Evolutionary conservation across 371 early-diverging fungal species (phyloP).

Genomic region (Mortierella sp.): DNA sequence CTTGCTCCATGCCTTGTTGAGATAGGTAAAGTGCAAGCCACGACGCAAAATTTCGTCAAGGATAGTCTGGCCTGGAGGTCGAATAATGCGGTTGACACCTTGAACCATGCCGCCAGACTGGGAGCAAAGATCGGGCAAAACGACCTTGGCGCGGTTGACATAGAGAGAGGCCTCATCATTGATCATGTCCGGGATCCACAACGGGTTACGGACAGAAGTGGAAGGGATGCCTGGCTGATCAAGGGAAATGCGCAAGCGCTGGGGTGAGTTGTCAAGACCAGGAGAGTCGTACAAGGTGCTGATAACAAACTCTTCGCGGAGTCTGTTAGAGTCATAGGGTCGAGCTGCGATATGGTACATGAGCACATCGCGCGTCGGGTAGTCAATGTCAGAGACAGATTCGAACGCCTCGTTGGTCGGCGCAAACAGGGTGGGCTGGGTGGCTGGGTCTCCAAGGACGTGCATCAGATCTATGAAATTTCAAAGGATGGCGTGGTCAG

Average conservation of each 20-base stretch:
- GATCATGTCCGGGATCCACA: constrained; percentile 18
- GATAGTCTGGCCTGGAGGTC: constrained; percentile 38
- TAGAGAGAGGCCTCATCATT: constrained; percentile 7
- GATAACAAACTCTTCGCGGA: constrained; percentile 23
- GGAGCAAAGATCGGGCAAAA: constrained; percentile 24
- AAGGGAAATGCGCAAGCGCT: constrained; percentile 43
- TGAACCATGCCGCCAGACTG: constrained; percentile 43
- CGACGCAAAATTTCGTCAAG: constrained; percentile 39
- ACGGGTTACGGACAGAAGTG: neutral
- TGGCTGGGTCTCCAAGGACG: neutral
- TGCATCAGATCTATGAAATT: neutral
- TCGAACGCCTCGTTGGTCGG: constrained; percentile 54
- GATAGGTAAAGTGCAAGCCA: constrained; percentile 19
- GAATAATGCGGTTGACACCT: constrained; percentile 42
- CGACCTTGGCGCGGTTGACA: constrained; percentile 44
- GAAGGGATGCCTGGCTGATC: constrained; percentile 32
- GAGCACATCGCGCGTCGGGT: constrained; percentile 35
- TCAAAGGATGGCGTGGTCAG: neutral
- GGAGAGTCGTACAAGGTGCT: constrained; percentile 30
- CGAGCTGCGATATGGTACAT: constrained; percentile 44
- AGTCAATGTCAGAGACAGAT: constrained; percentile 39
- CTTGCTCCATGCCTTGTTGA: constrained; percentile 34
- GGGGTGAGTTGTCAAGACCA: constrained; percentile 38
- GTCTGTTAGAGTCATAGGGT: constrained; percentile 19
- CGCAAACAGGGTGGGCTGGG: constrained; percentile 42